phyloP scores from a whole-genome alignment of 1,284 basidiomycete genomes.

The Pascua sp. region DNA sequence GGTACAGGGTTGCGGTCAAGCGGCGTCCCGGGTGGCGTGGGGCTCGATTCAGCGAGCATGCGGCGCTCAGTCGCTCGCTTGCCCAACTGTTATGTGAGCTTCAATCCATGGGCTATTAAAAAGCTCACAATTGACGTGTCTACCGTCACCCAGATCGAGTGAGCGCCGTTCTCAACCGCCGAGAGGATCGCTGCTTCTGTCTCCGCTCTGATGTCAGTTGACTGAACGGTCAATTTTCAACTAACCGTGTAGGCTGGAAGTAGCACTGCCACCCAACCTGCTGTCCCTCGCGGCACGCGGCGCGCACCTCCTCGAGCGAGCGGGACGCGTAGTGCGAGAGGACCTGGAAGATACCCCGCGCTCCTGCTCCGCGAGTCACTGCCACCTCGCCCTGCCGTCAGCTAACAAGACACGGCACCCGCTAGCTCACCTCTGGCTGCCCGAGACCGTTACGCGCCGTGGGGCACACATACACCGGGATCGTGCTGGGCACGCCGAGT shows the following conservation, averaged over 20 bases:
- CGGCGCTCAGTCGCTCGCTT: constrained; percentile 21
- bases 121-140: constrained; percentile 47
- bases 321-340: constrained; percentile 51
- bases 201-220: constrained; percentile 29
- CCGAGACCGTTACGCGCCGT: constrained; percentile 55
- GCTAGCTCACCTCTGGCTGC: constrained; percentile 37
- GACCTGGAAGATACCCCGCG: constrained; percentile 44
- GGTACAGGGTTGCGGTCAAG: constrained; percentile 4
- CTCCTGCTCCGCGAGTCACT: constrained; percentile 50
- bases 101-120: constrained; percentile 1
- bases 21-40: constrained; percentile 14
- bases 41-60: constrained; percentile 13
- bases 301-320: constrained; percentile 51
- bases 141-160: constrained; percentile 52
- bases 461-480: constrained; percentile 77
- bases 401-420: constrained; percentile 26
- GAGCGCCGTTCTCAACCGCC: constrained; percentile 42
- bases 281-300: constrained; percentile 31
- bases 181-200: constrained; percentile 47
- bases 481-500: constrained; percentile 63
- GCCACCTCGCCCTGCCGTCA: constrained; percentile 48
- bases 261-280: constrained; percentile 40
- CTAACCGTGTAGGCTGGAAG: constrained; percentile 33
- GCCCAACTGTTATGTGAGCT: constrained; percentile 17
- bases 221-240: not conserved